Evolutionary conservation across 2,329 filamentous ascomycete species (phyloP), one percentile per base, ranked within the genome.

Genomic region (Rhynchosporium graminicola): DNA sequence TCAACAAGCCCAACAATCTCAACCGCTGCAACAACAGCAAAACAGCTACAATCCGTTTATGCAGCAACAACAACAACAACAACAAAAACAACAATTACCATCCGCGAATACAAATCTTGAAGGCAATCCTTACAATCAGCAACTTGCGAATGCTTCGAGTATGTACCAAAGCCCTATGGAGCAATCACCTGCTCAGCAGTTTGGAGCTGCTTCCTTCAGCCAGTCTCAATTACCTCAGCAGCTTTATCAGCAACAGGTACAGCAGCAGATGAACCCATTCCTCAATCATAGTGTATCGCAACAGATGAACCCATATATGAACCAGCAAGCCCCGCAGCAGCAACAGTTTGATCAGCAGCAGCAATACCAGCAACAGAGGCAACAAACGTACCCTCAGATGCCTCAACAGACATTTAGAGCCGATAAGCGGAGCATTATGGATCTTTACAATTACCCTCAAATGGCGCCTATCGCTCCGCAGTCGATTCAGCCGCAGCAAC

Each of bases 401-500:
- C 72, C 78, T 4, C 76, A 77, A 47, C 77, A 79, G 57, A 78
- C 80, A 15, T 78, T 78, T 47, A 79, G 83, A 38, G 81, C 87
- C 36, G 86, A 92, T 70, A 93, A 90, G 66, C 85, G 84, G 3
- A 88, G 88, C 4, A 94, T 95, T 63, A 80, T 94, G 74, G 88
- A 90, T 5, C 76, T 95, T 10, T 94, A 91, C 62, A 87, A 84
- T 72, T 83, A 73, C 33, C 72, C 73, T 43, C 73, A 75, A 62
- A 52, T 73, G 36, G 72, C 72, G 33, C 72, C 73, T n/a, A 63
- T 63, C 8, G 65, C 65, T 36, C 57, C 62, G 29, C 63, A 65
- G 31, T 62, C 65, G 26, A 28, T 59, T 15, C 62, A 60, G n/a
- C 64, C 68, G 46, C 56, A 62, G 12, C 45, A 61, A 26, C 65